Evolutionary conservation across 2,329 filamentous ascomycete genomes (phyloP), one percentile per base, ranked within the genome.

Genomic region (Cladosporium halotolerans): DNA sequence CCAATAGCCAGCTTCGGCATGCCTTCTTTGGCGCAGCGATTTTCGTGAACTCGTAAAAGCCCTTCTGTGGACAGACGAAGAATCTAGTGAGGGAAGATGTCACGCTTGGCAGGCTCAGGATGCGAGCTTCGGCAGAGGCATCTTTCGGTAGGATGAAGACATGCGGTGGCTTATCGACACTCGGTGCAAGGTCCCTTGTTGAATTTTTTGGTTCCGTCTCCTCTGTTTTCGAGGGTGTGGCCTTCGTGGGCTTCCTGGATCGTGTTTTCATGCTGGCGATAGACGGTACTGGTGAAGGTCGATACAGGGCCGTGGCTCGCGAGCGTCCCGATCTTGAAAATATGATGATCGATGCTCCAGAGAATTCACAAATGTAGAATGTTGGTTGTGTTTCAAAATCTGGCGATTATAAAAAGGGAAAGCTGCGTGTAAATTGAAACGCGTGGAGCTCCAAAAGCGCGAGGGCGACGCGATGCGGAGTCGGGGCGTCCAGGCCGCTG

Each of bases 41-140:
- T 51, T 73, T 74, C 2, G 79, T 84, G 63, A 85, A 83, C 59
- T 85, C 82, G 62, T 79, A 80, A 52, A 84, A 70, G 3, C 82
- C 82, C 16, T 72, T 73, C 23, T 75, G 66, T 0, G 82, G 81
- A 57, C 80, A 83, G 61, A 82, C 80, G 55, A 78, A 76, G 60
- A 83, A 85, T 56, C 79, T 73, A 43, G 68, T 76, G 3, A 73
- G 66, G 7, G 64, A 66, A 3, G 64, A 66, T 11, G 75, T 79
- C 36, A 75, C 73, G 55, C 81, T 75, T 4, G 77, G 72, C 9
- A 85, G 67, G 4, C 75, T 77, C 54, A 82, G 63, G 44, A 85
- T 78, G 50, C 80, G 74, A 40, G 80, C 74, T 56, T 78, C 72
- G 48, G 70, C 63, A 11, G 78, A 80, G 3, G 73, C 68, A 40